Conservation (phyloP, 2,329 filamentous ascomycete species). For the Penicillium sp. region DNA sequence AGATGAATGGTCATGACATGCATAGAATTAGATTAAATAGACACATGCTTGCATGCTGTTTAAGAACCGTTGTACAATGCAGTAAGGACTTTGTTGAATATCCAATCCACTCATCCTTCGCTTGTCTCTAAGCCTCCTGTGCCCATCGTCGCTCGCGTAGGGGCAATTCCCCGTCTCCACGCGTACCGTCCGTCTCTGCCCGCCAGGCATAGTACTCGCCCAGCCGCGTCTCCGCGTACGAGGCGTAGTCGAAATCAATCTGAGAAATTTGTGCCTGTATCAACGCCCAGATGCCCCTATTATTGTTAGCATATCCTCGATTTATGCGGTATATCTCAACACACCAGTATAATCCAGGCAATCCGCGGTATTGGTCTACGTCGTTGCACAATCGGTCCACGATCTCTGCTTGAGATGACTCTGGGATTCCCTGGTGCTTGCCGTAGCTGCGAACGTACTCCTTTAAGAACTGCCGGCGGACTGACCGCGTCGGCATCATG, state of each 20-base stretch:
- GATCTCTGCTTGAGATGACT: slow-evolving; percentile 62
- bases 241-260: slow-evolving; percentile 96
- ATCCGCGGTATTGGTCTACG: slow-evolving; percentile 83
- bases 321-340: background rate
- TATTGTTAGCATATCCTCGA: slow-evolving; percentile 32
- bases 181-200: slow-evolving; percentile 69
- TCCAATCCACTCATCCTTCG: background rate
- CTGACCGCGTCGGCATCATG: slow-evolving; percentile 76
- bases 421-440: slow-evolving; percentile 47
- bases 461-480: slow-evolving; percentile 78
- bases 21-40: background rate
- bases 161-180: slow-evolving; percentile 65
- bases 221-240: slow-evolving; percentile 83
- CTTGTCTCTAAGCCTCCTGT: slow-evolving; percentile 49
- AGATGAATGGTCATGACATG: background rate
- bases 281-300: slow-evolving; percentile 91
- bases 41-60: slow-evolving; percentile 12
- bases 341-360: slow-evolving; percentile 81
- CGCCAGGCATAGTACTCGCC: slow-evolving; percentile 96
- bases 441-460: slow-evolving; percentile 83
- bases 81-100: slow-evolving; percentile 4
- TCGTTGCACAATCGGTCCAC: slow-evolving; percentile 73
- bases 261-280: slow-evolving; percentile 94
- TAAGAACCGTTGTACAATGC: slow-evolving; percentile 7
- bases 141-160: slow-evolving; percentile 83